These are phyloP conservation scores for Scutellaria minor DNA, from an alignment of 257 asterid genomes.

Conservation along the genomic window DNA sequence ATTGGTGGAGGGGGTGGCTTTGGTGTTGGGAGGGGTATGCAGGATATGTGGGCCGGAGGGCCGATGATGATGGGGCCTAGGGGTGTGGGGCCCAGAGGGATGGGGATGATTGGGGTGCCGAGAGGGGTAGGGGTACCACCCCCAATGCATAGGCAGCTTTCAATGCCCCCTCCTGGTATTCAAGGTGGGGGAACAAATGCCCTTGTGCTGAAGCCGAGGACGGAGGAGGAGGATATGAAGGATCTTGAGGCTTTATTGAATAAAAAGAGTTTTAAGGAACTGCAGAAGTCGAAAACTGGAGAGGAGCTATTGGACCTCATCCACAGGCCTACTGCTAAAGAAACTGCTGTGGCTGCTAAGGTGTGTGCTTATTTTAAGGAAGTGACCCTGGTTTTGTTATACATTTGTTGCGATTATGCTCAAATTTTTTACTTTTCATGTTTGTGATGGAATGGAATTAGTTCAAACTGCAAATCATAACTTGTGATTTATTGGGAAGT, in stretches of 20 bases:
- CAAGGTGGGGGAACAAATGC: slow-evolving; percentile 53
- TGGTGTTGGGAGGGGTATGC: slow-evolving; percentile 56
- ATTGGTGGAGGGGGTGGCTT: slow-evolving; percentile 51
- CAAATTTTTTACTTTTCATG: neutral
- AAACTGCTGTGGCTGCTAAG: slow-evolving; percentile 90
- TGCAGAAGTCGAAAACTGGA: slow-evolving; percentile 94
- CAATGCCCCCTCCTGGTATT: slow-evolving; percentile 49
- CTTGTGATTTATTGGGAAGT: slow-evolving; percentile 24
- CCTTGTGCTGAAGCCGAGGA: slow-evolving; percentile 70
- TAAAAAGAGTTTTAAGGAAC: slow-evolving; percentile 82
- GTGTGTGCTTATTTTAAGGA: slow-evolving; percentile 42
- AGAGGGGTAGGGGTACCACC: slow-evolving; percentile 95
- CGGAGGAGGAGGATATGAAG: slow-evolving; percentile 95
- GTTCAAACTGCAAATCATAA: neutral
- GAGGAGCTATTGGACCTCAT: slow-evolving; percentile 97
- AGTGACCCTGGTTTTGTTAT: neutral
- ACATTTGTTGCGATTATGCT: slow-evolving; percentile 4
- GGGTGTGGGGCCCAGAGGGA: slow-evolving; percentile 72
- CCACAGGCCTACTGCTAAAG: slow-evolving; percentile 93
- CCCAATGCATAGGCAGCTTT: slow-evolving; percentile 75
- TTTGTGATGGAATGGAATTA: slow-evolving; percentile 7
- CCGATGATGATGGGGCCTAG: slow-evolving; percentile 66
- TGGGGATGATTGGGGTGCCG: slow-evolving; percentile 88
- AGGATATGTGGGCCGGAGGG: slow-evolving; percentile 73
- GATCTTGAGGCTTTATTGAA: slow-evolving; percentile 89